These are phyloP conservation scores for Trichophyton rubrum DNA, from an alignment of 2,329 filamentous ascomycete genomes.

Conservation along the genomic window DNA sequence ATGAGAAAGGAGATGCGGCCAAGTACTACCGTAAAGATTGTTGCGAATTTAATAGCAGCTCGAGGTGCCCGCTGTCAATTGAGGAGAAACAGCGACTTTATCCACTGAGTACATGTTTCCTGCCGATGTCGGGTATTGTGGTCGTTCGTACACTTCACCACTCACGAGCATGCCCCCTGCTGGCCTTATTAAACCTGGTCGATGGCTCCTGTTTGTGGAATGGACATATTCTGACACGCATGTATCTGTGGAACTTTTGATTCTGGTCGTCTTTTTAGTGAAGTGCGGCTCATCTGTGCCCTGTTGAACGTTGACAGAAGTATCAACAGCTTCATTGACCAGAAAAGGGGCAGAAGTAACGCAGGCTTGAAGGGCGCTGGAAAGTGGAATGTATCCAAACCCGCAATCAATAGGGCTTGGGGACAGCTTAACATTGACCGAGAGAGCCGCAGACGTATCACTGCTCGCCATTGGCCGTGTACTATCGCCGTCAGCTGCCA, in stretches of 20 bases:
- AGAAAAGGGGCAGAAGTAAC: slow-evolving; percentile 2
- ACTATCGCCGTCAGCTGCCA: slow-evolving; percentile 3
- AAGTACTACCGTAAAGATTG: not conserved
- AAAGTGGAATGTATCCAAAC: slow-evolving; percentile 14
- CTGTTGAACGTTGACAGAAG: not conserved
- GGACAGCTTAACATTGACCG: slow-evolving; percentile 5
- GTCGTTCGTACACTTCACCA: slow-evolving; percentile 7
- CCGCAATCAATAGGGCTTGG: slow-evolving; percentile 10
- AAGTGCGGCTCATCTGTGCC: not conserved
- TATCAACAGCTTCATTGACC: not conserved
- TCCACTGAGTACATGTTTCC: not conserved
- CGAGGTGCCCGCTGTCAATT: not conserved
- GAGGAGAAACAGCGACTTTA: not conserved
- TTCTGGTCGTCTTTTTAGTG: not conserved
- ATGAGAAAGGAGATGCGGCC: not conserved
- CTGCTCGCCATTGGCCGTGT: not conserved
- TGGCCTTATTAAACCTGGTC: not conserved
- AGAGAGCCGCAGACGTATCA: slow-evolving; percentile 2
- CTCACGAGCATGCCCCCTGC: slow-evolving; percentile 5
- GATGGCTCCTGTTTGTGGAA: slow-evolving; percentile 1
- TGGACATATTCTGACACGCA: slow-evolving; percentile 5
- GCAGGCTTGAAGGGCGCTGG: slow-evolving; percentile 6
- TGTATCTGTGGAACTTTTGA: slow-evolving; percentile 1
- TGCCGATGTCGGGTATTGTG: not conserved
- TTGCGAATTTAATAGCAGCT: not conserved